These are phyloP conservation scores for Pichia insulana DNA, from an alignment of 805 yeast genomes.

Conservation along the genomic window DNA sequence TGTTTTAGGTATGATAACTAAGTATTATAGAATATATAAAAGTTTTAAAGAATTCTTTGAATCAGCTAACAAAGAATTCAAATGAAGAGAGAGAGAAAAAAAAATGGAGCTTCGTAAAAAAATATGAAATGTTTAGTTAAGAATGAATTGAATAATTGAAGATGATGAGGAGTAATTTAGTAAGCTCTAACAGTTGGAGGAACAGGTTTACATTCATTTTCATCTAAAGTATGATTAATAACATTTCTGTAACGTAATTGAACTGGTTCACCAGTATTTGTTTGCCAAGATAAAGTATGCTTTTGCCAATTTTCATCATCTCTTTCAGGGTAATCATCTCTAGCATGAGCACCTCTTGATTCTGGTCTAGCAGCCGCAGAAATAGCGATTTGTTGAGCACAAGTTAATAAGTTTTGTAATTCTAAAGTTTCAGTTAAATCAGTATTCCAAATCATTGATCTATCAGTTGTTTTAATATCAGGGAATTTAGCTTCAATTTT, in stretches of 20 bases:
- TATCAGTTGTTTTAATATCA: slow-evolving; percentile 80
- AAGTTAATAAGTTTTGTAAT: slow-evolving; percentile 90
- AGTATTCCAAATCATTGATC: slow-evolving; percentile 98
- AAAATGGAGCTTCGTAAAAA: not conserved
- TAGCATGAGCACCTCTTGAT: slow-evolving; percentile 98
- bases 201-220: slow-evolving; percentile 84
- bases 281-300: slow-evolving; percentile 92
- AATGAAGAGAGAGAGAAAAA: not conserved
- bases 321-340: slow-evolving; percentile 95
- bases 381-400: slow-evolving; percentile 92
- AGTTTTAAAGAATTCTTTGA: not conserved
- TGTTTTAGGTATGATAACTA: not conserved
- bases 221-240: slow-evolving; percentile 77
- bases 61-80: not conserved
- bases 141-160: not conserved
- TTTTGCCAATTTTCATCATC: slow-evolving; percentile 97
- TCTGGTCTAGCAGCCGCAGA: slow-evolving; percentile 94
- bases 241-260: slow-evolving; percentile 80
- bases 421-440: slow-evolving; percentile 95
- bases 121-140: not conserved
- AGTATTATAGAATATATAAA: slow-evolving; percentile 1
- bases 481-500: slow-evolving; percentile 66
- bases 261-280: slow-evolving; percentile 58
- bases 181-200: slow-evolving; percentile 97
- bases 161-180: slow-evolving; percentile 29